These are phyloP conservation scores for Rutstroemia sp. DNA, from an alignment of 2,329 filamentous ascomycete species.

Conservation along the genomic window DNA sequence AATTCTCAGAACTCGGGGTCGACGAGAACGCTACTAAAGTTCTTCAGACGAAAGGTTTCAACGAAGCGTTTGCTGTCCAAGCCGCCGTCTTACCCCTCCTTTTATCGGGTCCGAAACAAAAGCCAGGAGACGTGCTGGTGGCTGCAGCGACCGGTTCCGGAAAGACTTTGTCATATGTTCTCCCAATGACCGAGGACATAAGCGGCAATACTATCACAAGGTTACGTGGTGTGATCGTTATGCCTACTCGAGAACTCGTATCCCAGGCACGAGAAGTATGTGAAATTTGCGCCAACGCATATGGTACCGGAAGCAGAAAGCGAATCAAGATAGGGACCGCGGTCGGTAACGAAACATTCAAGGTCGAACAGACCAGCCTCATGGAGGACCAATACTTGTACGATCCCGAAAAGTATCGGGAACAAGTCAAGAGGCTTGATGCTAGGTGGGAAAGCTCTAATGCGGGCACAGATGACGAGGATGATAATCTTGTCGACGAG, in stretches of 20 bases:
- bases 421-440: slow-evolving; percentile 33
- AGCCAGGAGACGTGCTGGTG: slow-evolving; percentile 74
- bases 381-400: slow-evolving; percentile 61
- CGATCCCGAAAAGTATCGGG: slow-evolving; percentile 52
- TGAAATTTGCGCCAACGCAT: slow-evolving; percentile 62
- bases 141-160: slow-evolving; percentile 93
- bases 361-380: slow-evolving; percentile 53
- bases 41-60: slow-evolving; percentile 62
- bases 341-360: slow-evolving; percentile 71
- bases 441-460: slow-evolving; percentile 41
- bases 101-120: slow-evolving; percentile 53
- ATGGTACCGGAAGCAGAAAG: slow-evolving; percentile 48
- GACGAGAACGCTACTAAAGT: slow-evolving; percentile 49
- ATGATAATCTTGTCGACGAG: slow-evolving; percentile 30
- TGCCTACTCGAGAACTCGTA: slow-evolving; percentile 87
- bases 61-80: slow-evolving; percentile 71
- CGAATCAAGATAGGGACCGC: slow-evolving; percentile 74
- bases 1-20: slow-evolving; percentile 61
- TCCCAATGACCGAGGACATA: slow-evolving; percentile 76
- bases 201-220: slow-evolving; percentile 56
- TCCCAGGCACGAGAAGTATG: slow-evolving; percentile 75
- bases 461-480: slow-evolving; percentile 36
- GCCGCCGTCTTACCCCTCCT: slow-evolving; percentile 74
- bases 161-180: slow-evolving; percentile 85
- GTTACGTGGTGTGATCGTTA: slow-evolving; percentile 73